A percentile compares a stretch with the other conserved stretches of the same genome.
Conservation (phyloP, 2,329 filamentous ascomycete species). For the Penicillium verrucosum region DNA sequence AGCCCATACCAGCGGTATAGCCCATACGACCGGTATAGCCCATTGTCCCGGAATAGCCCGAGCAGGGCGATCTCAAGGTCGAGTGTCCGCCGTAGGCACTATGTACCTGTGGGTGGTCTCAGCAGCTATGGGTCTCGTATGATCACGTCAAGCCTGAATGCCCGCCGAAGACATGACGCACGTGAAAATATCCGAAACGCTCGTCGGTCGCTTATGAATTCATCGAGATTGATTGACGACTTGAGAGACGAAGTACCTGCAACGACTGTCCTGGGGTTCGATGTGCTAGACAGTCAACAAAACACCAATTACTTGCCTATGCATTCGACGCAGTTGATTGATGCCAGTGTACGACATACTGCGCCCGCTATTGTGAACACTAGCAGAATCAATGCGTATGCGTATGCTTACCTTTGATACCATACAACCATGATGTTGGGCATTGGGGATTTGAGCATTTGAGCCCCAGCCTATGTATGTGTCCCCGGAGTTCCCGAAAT, state of each 20-base stretch:
- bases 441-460: not conserved
- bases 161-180: not conserved
- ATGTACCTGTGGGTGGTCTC: not conserved
- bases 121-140: not conserved
- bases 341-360: not conserved
- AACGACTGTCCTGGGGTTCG: not conserved
- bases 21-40: not conserved
- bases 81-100: not conserved
- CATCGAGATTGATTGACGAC: not conserved
- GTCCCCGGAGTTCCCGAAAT: not conserved
- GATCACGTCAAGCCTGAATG: not conserved
- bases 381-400: not conserved
- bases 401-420: not conserved
- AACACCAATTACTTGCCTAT: not conserved
- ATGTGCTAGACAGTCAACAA: not conserved
- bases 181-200: not conserved
- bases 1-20: not conserved
- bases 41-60: not conserved
- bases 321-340: not conserved
- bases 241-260: not conserved
- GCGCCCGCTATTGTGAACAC: constrained; percentile 1
- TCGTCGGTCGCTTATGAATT: not conserved
- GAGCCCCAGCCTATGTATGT: not conserved
- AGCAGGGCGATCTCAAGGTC: not conserved
- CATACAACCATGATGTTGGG: not conserved